Conservation (phyloP, 805 yeast species). For the Teunomyces stri region DNA sequence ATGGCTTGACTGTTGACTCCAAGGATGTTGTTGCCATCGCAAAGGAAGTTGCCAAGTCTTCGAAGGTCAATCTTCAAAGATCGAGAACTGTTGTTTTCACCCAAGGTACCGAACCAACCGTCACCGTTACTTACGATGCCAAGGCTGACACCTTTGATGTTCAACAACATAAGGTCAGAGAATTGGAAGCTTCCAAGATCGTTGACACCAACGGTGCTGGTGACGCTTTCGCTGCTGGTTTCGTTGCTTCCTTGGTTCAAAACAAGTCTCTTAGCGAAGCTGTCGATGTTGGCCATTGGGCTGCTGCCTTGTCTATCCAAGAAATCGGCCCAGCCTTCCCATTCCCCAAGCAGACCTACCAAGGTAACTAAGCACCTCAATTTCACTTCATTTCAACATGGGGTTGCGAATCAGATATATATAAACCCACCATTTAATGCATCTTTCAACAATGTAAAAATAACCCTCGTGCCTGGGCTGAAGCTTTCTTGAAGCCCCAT, state of each 20-base stretch:
- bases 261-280: constrained; percentile 59
- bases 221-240: constrained; percentile 97
- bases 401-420: constrained; percentile 3
- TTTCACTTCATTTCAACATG: constrained; percentile 10
- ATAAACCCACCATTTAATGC: constrained; percentile 1
- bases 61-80: constrained; percentile 65
- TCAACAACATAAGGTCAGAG: constrained; percentile 64
- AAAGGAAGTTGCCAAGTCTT: constrained; percentile 71
- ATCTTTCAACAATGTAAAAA: constrained; percentile 6
- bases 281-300: constrained; percentile 92
- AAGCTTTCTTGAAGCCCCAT: background rate
- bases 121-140: constrained; percentile 62
- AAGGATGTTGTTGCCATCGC: constrained; percentile 76
- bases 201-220: constrained; percentile 99
- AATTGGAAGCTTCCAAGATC: constrained; percentile 63
- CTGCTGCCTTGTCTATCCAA: constrained; percentile 88
- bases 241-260: constrained; percentile 81
- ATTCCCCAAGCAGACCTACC: constrained; percentile 60
- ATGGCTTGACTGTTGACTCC: constrained; percentile 50
- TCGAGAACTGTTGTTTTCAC: constrained; percentile 90
- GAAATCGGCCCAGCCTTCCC: constrained; percentile 95
- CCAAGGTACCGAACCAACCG: constrained; percentile 91
- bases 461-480: background rate
- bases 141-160: constrained; percentile 45
- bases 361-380: constrained; percentile 8